These are phyloP conservation scores for Tetracladium maxilliforme DNA, from an alignment of 2,329 filamentous ascomycete genomes.

Conservation along the genomic window DNA sequence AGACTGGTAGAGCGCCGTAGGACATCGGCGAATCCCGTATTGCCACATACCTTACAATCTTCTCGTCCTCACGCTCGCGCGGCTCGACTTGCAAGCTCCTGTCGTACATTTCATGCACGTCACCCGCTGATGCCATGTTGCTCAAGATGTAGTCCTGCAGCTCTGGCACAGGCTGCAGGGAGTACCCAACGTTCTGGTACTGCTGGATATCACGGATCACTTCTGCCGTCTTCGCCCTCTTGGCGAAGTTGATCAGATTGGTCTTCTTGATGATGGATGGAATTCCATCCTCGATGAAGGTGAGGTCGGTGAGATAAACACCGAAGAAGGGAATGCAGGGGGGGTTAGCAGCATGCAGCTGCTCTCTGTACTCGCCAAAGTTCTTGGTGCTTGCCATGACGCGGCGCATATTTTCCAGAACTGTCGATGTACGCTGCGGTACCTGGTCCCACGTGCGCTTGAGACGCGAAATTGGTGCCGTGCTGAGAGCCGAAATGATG, in stretches of 20 bases:
- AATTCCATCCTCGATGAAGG: slow-evolving; percentile 97
- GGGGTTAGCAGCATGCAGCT: slow-evolving; percentile 81
- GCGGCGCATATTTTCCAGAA: slow-evolving; percentile 80
- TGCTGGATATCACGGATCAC: slow-evolving; percentile 98
- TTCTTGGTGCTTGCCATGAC: slow-evolving; percentile 98
- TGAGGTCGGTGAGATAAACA: slow-evolving; percentile 92
- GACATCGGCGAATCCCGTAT: neutral
- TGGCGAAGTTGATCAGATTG: slow-evolving; percentile 95
- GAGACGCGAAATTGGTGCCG: slow-evolving; percentile 85
- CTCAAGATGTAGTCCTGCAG: slow-evolving; percentile 92
- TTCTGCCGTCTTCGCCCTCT: slow-evolving; percentile 93
- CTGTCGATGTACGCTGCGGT: slow-evolving; percentile 64
- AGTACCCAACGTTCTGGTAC: slow-evolving; percentile 96
- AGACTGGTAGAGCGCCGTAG: neutral
- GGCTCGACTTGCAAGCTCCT: slow-evolving; percentile 89
- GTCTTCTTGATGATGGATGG: slow-evolving; percentile 93
- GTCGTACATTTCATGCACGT: slow-evolving; percentile 99
- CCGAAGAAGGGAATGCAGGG: slow-evolving; percentile 98
- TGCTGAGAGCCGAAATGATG: slow-evolving; percentile 90
- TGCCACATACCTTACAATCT: slow-evolving; percentile 81
- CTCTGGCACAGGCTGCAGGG: slow-evolving; percentile 75
- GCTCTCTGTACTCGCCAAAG: slow-evolving; percentile 91
- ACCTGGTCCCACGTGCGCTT: slow-evolving; percentile 92
- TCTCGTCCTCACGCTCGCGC: slow-evolving; percentile 93
- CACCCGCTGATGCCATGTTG: slow-evolving; percentile 89